Conservation (phyloP, 257 asterid species). For the Primulina eburnea region DNA sequence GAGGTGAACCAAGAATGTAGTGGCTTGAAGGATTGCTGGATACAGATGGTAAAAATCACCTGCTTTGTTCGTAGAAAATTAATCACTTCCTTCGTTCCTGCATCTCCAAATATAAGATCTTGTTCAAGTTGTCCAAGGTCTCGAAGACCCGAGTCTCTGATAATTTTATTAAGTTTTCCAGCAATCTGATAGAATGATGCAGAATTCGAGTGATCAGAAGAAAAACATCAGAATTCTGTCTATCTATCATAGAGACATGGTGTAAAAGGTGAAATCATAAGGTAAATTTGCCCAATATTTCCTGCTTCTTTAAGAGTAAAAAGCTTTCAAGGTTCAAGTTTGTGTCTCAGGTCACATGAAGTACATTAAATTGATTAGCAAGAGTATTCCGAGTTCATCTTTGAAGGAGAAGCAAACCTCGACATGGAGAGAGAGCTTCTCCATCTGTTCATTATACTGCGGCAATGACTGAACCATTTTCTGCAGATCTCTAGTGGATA, state of each 20-base stretch:
- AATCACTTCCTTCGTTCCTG: constrained; percentile 94
- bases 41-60: constrained; percentile 39
- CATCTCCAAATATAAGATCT: constrained; percentile 98
- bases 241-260: neutral
- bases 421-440: constrained; percentile 82
- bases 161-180: constrained; percentile 68
- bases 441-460: constrained; percentile 90
- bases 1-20: constrained; percentile 16
- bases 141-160: constrained; percentile 63
- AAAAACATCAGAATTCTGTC: neutral
- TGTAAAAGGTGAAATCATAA: constrained; percentile 11
- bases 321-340: constrained; percentile 6
- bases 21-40: constrained; percentile 6
- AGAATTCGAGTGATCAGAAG: constrained; percentile 10
- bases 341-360: constrained; percentile 16
- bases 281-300: too few species aligned
- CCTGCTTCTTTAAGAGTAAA: neutral
- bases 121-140: constrained; percentile 98
- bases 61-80: constrained; percentile 58
- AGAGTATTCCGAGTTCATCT: neutral
- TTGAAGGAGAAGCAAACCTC: constrained; percentile 56
- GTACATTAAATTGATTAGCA: constrained; percentile 5
- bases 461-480: constrained; percentile 98
- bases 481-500: constrained; percentile 93
- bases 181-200: constrained; percentile 67